Evolutionary conservation across 2,329 filamentous ascomycete genomes (phyloP).

Genomic region (Epichloe glyceriae): DNA sequence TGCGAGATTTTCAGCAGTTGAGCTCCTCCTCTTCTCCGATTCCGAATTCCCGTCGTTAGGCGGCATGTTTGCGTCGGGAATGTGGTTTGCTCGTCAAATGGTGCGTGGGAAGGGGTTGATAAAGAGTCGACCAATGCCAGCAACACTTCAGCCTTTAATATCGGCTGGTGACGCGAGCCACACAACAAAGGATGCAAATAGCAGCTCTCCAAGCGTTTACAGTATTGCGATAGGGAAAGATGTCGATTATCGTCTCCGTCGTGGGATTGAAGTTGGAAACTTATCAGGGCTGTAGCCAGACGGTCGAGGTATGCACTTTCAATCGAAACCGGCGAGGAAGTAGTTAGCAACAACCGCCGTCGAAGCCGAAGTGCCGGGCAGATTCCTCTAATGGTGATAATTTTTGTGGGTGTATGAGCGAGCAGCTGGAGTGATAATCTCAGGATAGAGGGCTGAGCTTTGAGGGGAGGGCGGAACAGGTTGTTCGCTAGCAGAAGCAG

Average conservation of each 20-base stretch:
- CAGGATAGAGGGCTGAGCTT: background rate
- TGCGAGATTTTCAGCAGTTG: constrained; percentile 29
- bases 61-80: constrained; percentile 26
- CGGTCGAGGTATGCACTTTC: background rate
- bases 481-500: background rate
- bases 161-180: constrained; percentile 1
- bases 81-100: background rate
- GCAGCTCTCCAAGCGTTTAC: background rate
- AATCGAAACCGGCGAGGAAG: background rate
- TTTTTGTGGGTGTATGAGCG: background rate
- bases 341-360: background rate
- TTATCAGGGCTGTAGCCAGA: background rate
- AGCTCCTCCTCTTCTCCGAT: constrained; percentile 26
- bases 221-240: background rate
- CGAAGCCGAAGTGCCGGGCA: background rate
- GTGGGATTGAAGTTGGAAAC: background rate
- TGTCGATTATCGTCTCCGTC: background rate
- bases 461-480: background rate
- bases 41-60: constrained; percentile 24
- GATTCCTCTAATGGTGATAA: background rate
- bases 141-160: background rate
- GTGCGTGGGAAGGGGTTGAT: background rate
- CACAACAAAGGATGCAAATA: background rate
- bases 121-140: background rate
- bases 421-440: background rate